Evolutionary conservation across 2,329 filamentous ascomycete species (phyloP).

Genomic region (Aspergillus latus): DNA sequence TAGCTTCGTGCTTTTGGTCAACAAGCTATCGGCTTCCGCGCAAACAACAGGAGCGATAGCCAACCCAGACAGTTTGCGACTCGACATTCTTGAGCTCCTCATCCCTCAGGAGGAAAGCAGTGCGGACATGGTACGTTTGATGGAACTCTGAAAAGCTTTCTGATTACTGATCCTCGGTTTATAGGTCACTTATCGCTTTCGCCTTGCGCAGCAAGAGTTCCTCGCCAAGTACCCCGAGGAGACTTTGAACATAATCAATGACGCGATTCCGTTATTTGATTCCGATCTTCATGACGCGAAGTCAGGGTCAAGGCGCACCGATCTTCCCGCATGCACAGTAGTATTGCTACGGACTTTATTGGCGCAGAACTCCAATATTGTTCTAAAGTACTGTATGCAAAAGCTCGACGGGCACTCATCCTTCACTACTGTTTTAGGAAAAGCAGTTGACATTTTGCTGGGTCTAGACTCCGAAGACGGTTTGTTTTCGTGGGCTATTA

Average conservation of each 20-base stretch:
- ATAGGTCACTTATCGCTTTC: slow-evolving; percentile 42
- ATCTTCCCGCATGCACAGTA: slow-evolving; percentile 28
- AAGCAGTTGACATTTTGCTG: slow-evolving; percentile 36
- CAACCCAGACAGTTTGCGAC: slow-evolving; percentile 28
- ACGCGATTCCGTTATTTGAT: slow-evolving; percentile 29
- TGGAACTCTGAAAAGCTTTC: background rate
- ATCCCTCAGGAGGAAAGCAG: slow-evolving; percentile 22
- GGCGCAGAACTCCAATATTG: slow-evolving; percentile 32
- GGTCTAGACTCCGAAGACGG: slow-evolving; percentile 26
- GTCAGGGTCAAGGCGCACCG: slow-evolving; percentile 7
- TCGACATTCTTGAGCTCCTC: slow-evolving; percentile 36
- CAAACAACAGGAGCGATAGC: slow-evolving; percentile 24
- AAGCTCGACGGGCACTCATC: slow-evolving; percentile 30
- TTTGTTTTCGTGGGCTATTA: slow-evolving; percentile 7
- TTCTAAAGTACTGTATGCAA: slow-evolving; percentile 31
- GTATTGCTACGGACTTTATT: slow-evolving; percentile 36
- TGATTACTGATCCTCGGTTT: slow-evolving; percentile 1
- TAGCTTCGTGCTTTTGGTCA: slow-evolving; percentile 39
- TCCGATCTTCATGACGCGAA: slow-evolving; percentile 5
- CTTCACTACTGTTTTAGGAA: slow-evolving; percentile 29
- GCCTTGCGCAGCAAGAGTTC: slow-evolving; percentile 42
- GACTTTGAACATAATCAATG: slow-evolving; percentile 35
- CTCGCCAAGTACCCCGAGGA: slow-evolving; percentile 35
- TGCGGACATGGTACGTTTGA: slow-evolving; percentile 34
- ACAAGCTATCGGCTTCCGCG: slow-evolving; percentile 31